These are phyloP conservation scores for Phytopythium delawarense DNA, from an alignment of 352 stramenopile species.

Conservation along the genomic window DNA sequence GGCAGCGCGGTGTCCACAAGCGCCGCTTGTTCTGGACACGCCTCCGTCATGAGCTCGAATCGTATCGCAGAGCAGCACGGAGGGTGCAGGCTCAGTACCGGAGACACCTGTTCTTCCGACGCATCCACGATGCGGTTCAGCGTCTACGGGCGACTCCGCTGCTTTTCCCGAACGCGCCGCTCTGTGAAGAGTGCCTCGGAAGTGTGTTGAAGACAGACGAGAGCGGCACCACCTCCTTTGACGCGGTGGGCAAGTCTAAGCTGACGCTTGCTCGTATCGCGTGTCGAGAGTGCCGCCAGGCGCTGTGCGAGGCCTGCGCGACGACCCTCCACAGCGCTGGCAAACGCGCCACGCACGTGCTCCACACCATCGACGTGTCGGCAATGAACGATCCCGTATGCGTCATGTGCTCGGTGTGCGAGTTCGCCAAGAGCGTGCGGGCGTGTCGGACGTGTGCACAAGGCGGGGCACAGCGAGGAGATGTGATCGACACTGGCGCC, in stretches of 20 bases:
- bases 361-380: constrained; percentile 23
- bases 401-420: constrained; percentile 20
- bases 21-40: constrained; percentile 19
- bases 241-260: neutral
- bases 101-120: constrained; percentile 7
- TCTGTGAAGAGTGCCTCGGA: constrained; percentile 32
- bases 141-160: constrained; percentile 14
- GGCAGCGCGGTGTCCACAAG: constrained; percentile 11
- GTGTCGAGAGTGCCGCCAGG: constrained; percentile 27
- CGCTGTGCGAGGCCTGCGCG: constrained; percentile 24
- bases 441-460: constrained; percentile 18
- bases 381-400: constrained; percentile 13
- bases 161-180: constrained; percentile 24
- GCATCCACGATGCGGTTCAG: constrained; percentile 7
- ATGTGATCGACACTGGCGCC: neutral
- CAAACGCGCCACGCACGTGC: constrained; percentile 32
- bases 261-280: constrained; percentile 20
- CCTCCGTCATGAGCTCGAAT: constrained; percentile 12
- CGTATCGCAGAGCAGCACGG: constrained; percentile 2
- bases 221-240: neutral
- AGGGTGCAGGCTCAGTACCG: constrained; percentile 13
- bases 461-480: neutral
- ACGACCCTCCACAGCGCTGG: constrained; percentile 18
- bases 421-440: constrained; percentile 14
- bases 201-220: neutral